Percentiles rank a stretch among this genome's conserved stretches.
phyloP scores from a whole-genome alignment of 1,284 basidiomycete genomes.

The Heterobasidion annosum region DNA sequence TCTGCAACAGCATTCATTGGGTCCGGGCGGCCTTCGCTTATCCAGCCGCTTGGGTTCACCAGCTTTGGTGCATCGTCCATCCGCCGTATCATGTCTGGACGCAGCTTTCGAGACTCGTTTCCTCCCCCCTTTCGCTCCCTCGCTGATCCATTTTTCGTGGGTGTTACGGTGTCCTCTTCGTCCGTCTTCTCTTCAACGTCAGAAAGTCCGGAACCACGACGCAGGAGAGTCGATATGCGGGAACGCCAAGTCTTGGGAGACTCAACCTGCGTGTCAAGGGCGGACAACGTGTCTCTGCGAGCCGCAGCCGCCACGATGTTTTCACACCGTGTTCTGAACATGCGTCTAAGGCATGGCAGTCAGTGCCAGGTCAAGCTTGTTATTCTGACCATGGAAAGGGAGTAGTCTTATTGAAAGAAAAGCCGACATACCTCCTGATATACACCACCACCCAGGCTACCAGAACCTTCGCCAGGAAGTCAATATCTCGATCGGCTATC shows the following conservation, averaged over 20 bases:
- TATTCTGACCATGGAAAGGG: too few relatives aligned
- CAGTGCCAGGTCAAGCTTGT: not conserved
- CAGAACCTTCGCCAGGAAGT: constrained; percentile 16
- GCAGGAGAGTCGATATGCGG: constrained; percentile 3
- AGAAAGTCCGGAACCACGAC: not conserved
- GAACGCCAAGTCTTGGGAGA: not conserved
- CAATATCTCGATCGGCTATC: not conserved
- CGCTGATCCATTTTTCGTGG: not conserved
- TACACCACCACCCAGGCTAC: constrained; percentile 25
- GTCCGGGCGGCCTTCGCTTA: constrained; percentile 9
- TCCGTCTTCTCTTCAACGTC: constrained; percentile 3
- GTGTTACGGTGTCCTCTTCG: constrained; percentile 3
- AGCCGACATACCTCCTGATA: constrained; percentile 16
- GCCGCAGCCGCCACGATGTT: constrained; percentile 10
- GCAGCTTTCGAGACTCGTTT: constrained; percentile 28
- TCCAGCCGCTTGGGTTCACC: constrained; percentile 72
- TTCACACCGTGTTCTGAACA: constrained; percentile 11
- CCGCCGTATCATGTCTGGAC: constrained; percentile 80
- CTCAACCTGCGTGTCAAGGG: not conserved
- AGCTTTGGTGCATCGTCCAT: constrained; percentile 72
- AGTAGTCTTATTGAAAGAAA: not conserved
- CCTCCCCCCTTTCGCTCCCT: constrained; percentile 10
- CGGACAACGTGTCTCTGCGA: constrained; percentile 2
- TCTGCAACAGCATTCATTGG: constrained; percentile 1
- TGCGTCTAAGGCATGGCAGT: constrained; percentile 6